phyloP scores from a whole-genome alignment of 768 basidiomycete genomes.

The Saitozyma sp. region DNA sequence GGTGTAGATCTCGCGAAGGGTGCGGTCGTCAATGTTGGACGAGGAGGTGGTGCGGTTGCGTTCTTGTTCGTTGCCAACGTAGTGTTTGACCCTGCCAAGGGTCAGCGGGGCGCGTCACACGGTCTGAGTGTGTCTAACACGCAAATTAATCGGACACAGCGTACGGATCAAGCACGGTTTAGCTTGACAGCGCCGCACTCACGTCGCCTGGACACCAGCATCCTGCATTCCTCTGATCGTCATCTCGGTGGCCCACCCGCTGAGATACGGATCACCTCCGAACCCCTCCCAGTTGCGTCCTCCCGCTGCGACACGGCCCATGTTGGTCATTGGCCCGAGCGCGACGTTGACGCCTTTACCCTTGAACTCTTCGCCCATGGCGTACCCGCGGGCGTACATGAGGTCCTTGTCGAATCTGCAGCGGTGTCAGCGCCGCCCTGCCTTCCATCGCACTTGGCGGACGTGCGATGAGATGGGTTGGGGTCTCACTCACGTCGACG shows the following conservation, averaged over 20 bases:
- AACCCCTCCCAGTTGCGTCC: constrained; percentile 95
- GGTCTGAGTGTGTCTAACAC: neutral
- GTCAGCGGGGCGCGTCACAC: neutral
- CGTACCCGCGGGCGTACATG: constrained; percentile 71
- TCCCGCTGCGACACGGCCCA: constrained; percentile 68
- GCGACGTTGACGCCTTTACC: constrained; percentile 82
- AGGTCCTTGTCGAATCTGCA: constrained; percentile 69
- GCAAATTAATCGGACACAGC: too few relatives aligned
- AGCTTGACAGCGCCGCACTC: constrained; percentile 4
- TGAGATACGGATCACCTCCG: constrained; percentile 81
- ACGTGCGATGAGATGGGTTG: neutral
- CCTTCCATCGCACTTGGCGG: too few relatives aligned
- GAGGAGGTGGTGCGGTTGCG: constrained; percentile 50
- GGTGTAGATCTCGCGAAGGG: constrained; percentile 56
- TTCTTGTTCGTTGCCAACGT: constrained; percentile 56
- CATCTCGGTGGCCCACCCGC: constrained; percentile 67
- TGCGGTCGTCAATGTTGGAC: constrained; percentile 76
- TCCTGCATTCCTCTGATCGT: constrained; percentile 79
- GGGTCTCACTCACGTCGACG: constrained; percentile 71
- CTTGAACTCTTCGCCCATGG: constrained; percentile 78
- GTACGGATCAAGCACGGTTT: too few relatives aligned
- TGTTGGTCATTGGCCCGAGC: constrained; percentile 76
- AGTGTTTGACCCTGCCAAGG: constrained; percentile 39
- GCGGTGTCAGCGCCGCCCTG: neutral
- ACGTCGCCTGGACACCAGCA: constrained; percentile 75